These are phyloP conservation scores for Gossypium australe DNA, from an alignment of 345 rosid genomes.

Conservation along the genomic window DNA sequence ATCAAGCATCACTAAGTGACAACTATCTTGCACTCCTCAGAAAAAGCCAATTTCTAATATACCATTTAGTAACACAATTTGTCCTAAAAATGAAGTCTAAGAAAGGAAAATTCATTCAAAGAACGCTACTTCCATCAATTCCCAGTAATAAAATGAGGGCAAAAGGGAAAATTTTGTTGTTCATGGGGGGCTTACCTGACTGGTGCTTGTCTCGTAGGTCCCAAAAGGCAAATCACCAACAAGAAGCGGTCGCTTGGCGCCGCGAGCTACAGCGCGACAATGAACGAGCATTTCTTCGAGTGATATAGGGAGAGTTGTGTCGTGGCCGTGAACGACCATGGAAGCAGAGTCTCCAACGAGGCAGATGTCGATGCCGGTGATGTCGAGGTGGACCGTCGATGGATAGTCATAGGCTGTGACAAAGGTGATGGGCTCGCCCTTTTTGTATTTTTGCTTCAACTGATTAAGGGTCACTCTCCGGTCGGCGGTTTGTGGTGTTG, in stretches of 20 bases:
- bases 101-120: background rate
- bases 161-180: background rate
- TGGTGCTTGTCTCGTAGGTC: slow-evolving; percentile 63
- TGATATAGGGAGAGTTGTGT: slow-evolving; percentile 87
- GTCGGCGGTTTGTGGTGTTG: slow-evolving; percentile 51
- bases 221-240: slow-evolving; percentile 94
- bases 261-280: slow-evolving; percentile 83
- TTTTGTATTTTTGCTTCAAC: slow-evolving; percentile 55
- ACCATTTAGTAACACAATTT: background rate
- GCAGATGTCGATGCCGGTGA: slow-evolving; percentile 77
- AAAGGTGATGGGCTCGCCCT: slow-evolving; percentile 59
- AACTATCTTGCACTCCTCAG: background rate
- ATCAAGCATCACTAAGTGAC: background rate
- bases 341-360: slow-evolving; percentile 91
- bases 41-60: background rate
- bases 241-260: slow-evolving; percentile 73
- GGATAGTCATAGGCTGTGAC: slow-evolving; percentile 92
- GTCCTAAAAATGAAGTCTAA: background rate
- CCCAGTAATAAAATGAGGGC: background rate
- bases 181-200: slow-evolving; percentile 39
- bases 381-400: slow-evolving; percentile 75
- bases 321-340: slow-evolving; percentile 96
- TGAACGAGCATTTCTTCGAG: slow-evolving; percentile 94
- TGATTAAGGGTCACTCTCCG: slow-evolving; percentile 53
- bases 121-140: background rate